phyloP scores from a whole-genome alignment of 2,329 filamentous ascomycete species.

The Emmonsiellopsis sp. region DNA sequence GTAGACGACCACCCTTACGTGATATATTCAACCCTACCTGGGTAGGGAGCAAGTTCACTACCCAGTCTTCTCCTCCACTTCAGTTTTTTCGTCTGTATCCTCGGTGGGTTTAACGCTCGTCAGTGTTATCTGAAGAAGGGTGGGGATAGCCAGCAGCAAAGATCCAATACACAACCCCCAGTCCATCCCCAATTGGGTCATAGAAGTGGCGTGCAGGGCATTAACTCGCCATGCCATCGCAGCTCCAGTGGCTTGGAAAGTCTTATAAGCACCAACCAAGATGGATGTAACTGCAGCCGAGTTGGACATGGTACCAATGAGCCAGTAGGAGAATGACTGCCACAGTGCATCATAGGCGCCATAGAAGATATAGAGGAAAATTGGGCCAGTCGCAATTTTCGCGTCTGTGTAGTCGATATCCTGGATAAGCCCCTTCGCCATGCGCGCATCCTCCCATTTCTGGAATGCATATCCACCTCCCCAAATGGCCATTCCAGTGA shows the following conservation, averaged over 20 bases:
- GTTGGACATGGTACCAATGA: constrained; percentile 41
- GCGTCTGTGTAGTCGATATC: constrained; percentile 41
- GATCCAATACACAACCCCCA: constrained; percentile 40
- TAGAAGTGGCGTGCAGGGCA: constrained; percentile 26
- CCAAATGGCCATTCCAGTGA: constrained; percentile 47
- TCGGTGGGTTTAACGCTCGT: constrained; percentile 15
- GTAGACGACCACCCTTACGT: too few relatives aligned
- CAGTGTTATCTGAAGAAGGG: constrained; percentile 33
- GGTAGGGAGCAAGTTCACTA: not conserved
- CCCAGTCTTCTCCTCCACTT: not conserved
- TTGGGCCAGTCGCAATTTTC: constrained; percentile 48
- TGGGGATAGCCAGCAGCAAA: constrained; percentile 35
- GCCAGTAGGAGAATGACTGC: constrained; percentile 58
- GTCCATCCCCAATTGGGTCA: constrained; percentile 38
- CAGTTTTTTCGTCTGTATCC: not conserved
- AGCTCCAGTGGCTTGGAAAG: constrained; percentile 35
- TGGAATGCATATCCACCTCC: constrained; percentile 59
- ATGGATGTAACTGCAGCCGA: constrained; percentile 34
- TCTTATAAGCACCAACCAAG: constrained; percentile 41
- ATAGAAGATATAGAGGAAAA: constrained; percentile 64
- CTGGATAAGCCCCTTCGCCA: constrained; percentile 33
- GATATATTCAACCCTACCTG: too few relatives aligned
- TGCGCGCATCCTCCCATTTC: constrained; percentile 42
- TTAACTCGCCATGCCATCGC: constrained; percentile 42
- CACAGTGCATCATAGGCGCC: constrained; percentile 60